Evolutionary conservation across 2,329 filamentous ascomycete species (phyloP).

Genomic region (Reticulascus tulasneorum): DNA sequence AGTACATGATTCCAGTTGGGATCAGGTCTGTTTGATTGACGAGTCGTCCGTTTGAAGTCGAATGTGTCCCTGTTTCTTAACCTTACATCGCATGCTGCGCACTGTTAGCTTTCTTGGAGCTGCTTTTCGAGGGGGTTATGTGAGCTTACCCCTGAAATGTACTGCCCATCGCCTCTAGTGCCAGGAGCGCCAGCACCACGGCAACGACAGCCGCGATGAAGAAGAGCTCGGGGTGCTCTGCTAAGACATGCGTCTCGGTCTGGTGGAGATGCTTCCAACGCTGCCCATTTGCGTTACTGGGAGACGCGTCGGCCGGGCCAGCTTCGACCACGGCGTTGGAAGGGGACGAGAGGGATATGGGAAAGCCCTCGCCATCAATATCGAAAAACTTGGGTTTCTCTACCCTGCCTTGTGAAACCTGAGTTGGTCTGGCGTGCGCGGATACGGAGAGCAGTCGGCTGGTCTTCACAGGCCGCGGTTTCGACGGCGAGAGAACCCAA

Average conservation of each 20-base stretch:
- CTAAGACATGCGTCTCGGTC: conserved; percentile 2
- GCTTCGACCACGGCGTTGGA: no score
- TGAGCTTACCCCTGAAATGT: conserved; percentile 12
- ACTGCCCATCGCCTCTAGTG: conserved; percentile 9
- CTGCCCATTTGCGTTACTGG: neutral
- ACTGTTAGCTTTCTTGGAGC: no score
- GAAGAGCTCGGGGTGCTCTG: conserved; percentile 11
- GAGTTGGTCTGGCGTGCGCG: neutral
- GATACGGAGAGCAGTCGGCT: conserved; percentile 10
- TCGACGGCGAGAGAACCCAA: no score
- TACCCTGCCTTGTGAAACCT: no score
- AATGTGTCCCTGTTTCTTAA: no score
- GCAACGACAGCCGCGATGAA: conserved; percentile 11
- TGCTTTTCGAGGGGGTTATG: no score
- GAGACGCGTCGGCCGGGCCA: conserved; percentile 4
- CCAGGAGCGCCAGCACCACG: conserved; percentile 6
- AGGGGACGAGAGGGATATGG: no score
- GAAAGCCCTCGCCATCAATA: conserved; percentile 10
- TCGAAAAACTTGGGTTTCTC: no score
- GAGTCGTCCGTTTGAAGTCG: no score
- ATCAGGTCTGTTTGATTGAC: no score
- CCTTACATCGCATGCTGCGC: no score
- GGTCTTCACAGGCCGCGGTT: conserved; percentile 9
- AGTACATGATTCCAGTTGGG: no score
- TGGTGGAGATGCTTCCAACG: conserved; percentile 8